Percentiles rank a stretch among this genome's conserved stretches.
phyloP scores from a whole-genome alignment of 2,329 filamentous ascomycete genomes.

The Rutstroemia sp. region DNA sequence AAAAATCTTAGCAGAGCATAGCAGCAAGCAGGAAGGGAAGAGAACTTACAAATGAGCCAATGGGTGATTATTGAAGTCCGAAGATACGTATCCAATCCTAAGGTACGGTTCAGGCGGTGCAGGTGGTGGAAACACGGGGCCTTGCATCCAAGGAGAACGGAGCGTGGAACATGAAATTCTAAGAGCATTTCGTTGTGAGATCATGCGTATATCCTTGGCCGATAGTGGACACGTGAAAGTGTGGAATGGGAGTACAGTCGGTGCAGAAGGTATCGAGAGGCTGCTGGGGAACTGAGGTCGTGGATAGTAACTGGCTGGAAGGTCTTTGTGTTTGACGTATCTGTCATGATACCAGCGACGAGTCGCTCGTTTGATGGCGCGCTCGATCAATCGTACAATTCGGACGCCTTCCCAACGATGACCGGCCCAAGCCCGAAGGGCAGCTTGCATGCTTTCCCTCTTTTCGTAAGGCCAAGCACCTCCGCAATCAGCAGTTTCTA shows the following conservation, averaged over 20 bases:
- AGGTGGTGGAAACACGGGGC: slow-evolving; percentile 76
- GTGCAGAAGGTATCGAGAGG: slow-evolving; percentile 75
- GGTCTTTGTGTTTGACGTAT: slow-evolving; percentile 54
- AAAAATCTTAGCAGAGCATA: background rate
- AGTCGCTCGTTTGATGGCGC: slow-evolving; percentile 67
- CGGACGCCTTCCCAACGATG: slow-evolving; percentile 84
- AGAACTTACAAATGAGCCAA: slow-evolving; percentile 69
- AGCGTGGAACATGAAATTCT: slow-evolving; percentile 89
- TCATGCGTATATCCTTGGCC: slow-evolving; percentile 83
- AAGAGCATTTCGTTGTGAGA: slow-evolving; percentile 89
- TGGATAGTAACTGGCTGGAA: slow-evolving; percentile 52
- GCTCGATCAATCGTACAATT: slow-evolving; percentile 75
- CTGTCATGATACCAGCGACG: slow-evolving; percentile 86
- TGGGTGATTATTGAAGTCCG: slow-evolving; percentile 98
- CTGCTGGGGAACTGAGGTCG: slow-evolving; percentile 66
- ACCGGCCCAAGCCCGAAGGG: slow-evolving; percentile 55
- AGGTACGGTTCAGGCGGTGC: slow-evolving; percentile 72
- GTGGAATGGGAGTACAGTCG: slow-evolving; percentile 93
- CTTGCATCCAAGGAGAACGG: slow-evolving; percentile 77
- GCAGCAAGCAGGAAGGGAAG: background rate
- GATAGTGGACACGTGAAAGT: slow-evolving; percentile 94
- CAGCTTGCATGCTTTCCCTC: slow-evolving; percentile 29
- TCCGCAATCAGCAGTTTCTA: slow-evolving; percentile 28
- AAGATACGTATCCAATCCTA: slow-evolving; percentile 94
- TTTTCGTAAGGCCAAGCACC: slow-evolving; percentile 29